These are phyloP conservation scores for Globisporangium cylindrosporum DNA, from an alignment of 352 stramenopile genomes.

Conservation along the genomic window DNA sequence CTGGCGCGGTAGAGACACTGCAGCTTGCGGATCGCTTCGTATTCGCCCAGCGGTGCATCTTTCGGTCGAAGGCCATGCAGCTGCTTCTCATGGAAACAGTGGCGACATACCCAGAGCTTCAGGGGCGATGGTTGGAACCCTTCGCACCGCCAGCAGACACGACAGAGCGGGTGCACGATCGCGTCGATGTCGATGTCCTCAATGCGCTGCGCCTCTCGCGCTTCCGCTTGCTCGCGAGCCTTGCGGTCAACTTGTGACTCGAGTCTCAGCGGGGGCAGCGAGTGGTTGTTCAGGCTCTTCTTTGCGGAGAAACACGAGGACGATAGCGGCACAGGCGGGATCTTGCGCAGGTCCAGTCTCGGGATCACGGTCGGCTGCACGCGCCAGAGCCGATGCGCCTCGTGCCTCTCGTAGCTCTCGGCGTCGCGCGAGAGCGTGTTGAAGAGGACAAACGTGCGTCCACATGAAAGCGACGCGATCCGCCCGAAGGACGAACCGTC, in stretches of 20 bases:
- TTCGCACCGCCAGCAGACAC: slow-evolving; percentile 73
- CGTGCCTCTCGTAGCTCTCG: slow-evolving; percentile 53
- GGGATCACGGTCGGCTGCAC: slow-evolving; percentile 45
- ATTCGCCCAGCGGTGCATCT: slow-evolving; percentile 49
- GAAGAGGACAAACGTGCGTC: slow-evolving; percentile 71
- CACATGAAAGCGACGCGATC: slow-evolving; percentile 64
- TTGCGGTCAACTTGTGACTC: slow-evolving; percentile 49
- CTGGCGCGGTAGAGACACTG: slow-evolving; percentile 63
- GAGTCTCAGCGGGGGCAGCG: slow-evolving; percentile 37
- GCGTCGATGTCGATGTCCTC: slow-evolving; percentile 64
- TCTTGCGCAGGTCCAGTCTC: slow-evolving; percentile 37
- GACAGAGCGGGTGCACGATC: slow-evolving; percentile 68
- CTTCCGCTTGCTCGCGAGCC: slow-evolving; percentile 29
- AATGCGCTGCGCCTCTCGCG: slow-evolving; percentile 37
- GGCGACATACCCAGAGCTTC: slow-evolving; percentile 63
- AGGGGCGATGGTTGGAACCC: slow-evolving; percentile 69
- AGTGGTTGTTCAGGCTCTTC: slow-evolving; percentile 21
- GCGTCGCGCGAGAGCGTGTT: slow-evolving; percentile 54
- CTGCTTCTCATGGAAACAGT: slow-evolving; percentile 71
- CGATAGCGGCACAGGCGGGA: slow-evolving; percentile 36
- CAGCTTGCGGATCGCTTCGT: slow-evolving; percentile 73
- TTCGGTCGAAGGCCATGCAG: slow-evolving; percentile 48
- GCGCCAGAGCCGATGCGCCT: slow-evolving; percentile 50
- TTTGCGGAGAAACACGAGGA: slow-evolving; percentile 28
- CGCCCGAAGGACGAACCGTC: slow-evolving; percentile 35